Evolutionary conservation across 2,329 filamentous ascomycete genomes (phyloP), one percentile per base, ranked within the genome.

Genomic region (Pseudogymnoascus sp.): DNA sequence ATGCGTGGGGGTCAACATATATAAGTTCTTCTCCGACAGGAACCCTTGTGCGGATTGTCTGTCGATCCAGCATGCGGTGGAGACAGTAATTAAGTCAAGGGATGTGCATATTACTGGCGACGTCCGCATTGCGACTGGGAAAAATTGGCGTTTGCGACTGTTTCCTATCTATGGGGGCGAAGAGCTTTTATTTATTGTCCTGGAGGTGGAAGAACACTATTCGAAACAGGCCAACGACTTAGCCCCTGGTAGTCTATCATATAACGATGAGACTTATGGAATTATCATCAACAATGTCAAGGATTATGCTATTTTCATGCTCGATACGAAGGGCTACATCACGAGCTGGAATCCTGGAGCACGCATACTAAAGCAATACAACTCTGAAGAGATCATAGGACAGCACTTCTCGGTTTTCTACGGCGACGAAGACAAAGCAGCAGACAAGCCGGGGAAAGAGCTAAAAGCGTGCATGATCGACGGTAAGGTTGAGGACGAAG

Each of bases 301-400:
- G 71, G 82, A 85, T 64, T 85, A 85, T 66, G 83, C 83, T 63
- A 86, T 86, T 64, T 87, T 85, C 68, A 81, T 85, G 74, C 76
- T 86, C 29, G 82, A 85, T 60, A 77, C 80, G 0, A 71, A 74
- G 3, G 83, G 83, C n/a, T 74, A 79, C 66, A 78, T 86, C 13
- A 77, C 77, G 1, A 84, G 82, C 0, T 85, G 83, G 83, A 85
- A 85, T 65, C 74, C 76, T 0, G 83, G 82, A 1, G 83, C 83
- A 0, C 74, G 80, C 59, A 71, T 81, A 10, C 76, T 84, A 65
- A 85, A 85, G 68, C 82, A 82, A 2, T 86, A 84, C 68, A 77
- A 68, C 1, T 71, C 75, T 15, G 74, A 79, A 2, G 83, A 86
- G 36, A 82, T 85, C 55, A 72, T 86, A 15, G 82, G 83, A 10